Conservation (phyloP, 495 filamentous ascomycete species). For the Xylaria longipes region DNA sequence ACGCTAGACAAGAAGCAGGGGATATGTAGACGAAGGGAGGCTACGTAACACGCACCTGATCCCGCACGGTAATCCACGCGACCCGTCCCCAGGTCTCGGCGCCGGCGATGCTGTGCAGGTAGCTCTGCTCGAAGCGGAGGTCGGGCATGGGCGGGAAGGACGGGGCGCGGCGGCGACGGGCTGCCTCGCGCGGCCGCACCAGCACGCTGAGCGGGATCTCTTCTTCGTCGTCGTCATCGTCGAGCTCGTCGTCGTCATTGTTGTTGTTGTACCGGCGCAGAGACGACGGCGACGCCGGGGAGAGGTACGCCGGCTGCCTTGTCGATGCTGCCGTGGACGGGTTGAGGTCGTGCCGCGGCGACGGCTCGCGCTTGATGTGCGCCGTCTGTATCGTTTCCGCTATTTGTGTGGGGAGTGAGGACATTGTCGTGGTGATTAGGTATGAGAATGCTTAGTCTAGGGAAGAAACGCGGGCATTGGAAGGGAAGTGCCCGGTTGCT, state of each 20-base stretch:
- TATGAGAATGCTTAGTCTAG: not conserved
- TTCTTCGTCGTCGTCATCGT: slow-evolving; percentile 47
- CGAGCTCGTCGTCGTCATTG: slow-evolving; percentile 35
- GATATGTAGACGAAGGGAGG: not conserved
- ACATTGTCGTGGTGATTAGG: slow-evolving; percentile 19
- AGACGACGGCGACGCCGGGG: not conserved
- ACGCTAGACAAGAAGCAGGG: not conserved
- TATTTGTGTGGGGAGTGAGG: slow-evolving; percentile 63
- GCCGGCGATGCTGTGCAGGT: slow-evolving; percentile 79
- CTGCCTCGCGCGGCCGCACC: slow-evolving; percentile 41
- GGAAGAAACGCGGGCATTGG: too few species aligned
- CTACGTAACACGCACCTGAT: slow-evolving; percentile 67
- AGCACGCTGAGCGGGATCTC: slow-evolving; percentile 64
- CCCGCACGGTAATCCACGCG: slow-evolving; percentile 80
- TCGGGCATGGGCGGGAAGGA: slow-evolving; percentile 87
- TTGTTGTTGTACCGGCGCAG: slow-evolving; percentile 37
- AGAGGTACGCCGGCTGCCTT: slow-evolving; percentile 53
- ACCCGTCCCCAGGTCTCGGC: slow-evolving; percentile 80
- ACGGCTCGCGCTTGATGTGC: slow-evolving; percentile 72
- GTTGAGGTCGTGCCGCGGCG: slow-evolving; percentile 76
- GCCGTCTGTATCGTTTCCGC: slow-evolving; percentile 81
- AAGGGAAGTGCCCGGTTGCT: not conserved
- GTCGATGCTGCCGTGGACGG: slow-evolving; percentile 73
- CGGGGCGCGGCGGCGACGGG: slow-evolving; percentile 45
- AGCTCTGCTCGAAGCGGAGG: slow-evolving; percentile 96